Evolutionary conservation across 1,284 basidiomycete genomes (phyloP).

Genomic region (Rhodotorula sp.): DNA sequence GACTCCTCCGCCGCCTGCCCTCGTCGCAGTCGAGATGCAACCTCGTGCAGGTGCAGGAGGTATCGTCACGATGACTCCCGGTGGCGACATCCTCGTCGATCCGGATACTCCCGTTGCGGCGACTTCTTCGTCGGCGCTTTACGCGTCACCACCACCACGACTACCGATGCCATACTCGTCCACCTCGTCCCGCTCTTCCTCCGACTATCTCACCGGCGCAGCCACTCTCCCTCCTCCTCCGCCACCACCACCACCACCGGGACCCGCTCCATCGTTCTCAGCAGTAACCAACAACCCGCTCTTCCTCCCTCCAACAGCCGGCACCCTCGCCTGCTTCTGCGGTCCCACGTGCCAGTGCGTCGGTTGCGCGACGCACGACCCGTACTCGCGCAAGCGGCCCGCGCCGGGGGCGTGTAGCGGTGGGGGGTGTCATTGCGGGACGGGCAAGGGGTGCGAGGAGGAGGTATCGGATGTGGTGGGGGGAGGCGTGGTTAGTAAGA

Average conservation of each 20-base stretch:
- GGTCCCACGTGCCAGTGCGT: slow-evolving; percentile 34
- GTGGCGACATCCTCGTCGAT: background rate
- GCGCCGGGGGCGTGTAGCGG: background rate
- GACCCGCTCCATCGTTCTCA: too few species aligned
- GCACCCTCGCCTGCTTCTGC: slow-evolving; percentile 38
- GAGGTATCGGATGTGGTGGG: too few species aligned
- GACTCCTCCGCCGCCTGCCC: background rate
- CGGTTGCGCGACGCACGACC: slow-evolving; percentile 39
- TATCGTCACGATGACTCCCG: too few species aligned
- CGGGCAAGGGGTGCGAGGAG: slow-evolving; percentile 3
- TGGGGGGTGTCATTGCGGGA: slow-evolving; percentile 13
- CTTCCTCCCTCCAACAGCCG: slow-evolving; percentile 35
- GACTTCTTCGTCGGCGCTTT: background rate
- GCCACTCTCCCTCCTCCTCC: background rate
- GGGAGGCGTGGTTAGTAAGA: background rate
- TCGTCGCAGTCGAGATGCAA: too few species aligned
- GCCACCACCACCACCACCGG: background rate
- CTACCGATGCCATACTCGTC: background rate
- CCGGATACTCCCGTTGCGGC: background rate
- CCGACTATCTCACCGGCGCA: background rate
- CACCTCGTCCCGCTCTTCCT: background rate
- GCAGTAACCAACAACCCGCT: slow-evolving; percentile 1
- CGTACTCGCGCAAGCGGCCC: slow-evolving; percentile 18
- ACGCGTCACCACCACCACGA: background rate
- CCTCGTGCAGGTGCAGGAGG: too few species aligned